These are phyloP conservation scores for Linnemannia schmuckeri DNA, from an alignment of 192 early-diverging fungal species.

Conservation along the genomic window DNA sequence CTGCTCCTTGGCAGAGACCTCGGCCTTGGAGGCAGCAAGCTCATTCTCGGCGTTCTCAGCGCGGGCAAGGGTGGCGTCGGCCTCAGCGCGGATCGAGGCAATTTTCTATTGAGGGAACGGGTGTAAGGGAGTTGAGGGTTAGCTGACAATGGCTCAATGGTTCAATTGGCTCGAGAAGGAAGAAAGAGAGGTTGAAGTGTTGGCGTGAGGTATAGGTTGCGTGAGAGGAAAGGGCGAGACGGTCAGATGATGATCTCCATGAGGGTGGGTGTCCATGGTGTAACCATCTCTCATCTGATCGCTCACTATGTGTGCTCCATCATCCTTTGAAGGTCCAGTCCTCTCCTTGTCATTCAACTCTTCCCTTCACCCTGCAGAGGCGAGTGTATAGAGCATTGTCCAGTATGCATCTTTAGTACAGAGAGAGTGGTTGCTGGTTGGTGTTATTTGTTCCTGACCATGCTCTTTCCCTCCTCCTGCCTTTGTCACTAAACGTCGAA, in stretches of 20 bases:
- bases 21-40: slow-evolving; percentile 68
- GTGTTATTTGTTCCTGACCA: background rate
- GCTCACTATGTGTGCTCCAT: background rate
- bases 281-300: slow-evolving; percentile 6
- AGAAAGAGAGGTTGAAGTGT: background rate
- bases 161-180: background rate
- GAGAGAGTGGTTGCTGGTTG: background rate
- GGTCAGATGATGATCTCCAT: background rate
- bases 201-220: background rate
- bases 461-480: background rate
- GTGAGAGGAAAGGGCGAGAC: background rate
- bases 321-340: background rate
- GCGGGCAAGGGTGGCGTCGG: slow-evolving; percentile 71
- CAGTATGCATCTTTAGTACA: no score
- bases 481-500: slow-evolving; percentile 2
- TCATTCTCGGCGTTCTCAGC: slow-evolving; percentile 74
- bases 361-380: background rate
- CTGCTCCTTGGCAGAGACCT: slow-evolving; percentile 79
- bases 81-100: slow-evolving; percentile 70
- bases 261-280: background rate
- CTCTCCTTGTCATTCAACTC: background rate
- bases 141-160: background rate
- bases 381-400: no score
- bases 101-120: slow-evolving; percentile 68
- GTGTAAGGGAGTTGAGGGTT: background rate